Conservation (phyloP, 75 land plant genomes). For the Picea sitchensis region DNA sequence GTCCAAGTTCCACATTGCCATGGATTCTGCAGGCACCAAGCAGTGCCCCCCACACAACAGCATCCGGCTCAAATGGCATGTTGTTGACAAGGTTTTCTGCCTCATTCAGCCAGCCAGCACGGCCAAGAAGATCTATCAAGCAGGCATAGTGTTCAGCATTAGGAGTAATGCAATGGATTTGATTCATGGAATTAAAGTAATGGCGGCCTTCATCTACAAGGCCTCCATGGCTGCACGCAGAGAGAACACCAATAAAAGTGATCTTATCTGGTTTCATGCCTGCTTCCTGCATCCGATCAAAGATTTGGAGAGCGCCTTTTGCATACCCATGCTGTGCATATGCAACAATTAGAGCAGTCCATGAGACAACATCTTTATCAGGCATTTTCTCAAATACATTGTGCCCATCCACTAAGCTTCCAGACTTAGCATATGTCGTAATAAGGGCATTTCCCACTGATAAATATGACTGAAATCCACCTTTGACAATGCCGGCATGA, state of each 20-base stretch:
- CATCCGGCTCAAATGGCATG: not conserved
- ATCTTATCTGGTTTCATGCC: not conserved
- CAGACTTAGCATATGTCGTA: conserved; percentile 47
- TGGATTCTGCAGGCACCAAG: not conserved
- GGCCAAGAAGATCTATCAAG: not conserved
- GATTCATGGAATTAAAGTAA: not conserved
- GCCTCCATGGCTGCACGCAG: conserved; percentile 12
- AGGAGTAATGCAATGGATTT: not conserved
- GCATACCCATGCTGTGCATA: conserved; percentile 1
- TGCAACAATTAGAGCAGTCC: conserved; percentile 5
- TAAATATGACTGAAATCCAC: conserved; percentile 16
- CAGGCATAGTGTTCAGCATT: not conserved
- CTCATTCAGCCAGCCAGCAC: not conserved
- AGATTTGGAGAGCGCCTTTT: not conserved
- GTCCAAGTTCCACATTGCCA: not conserved
- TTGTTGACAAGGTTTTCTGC: not conserved
- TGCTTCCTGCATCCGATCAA: not conserved
- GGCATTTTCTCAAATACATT: conserved; percentile 26
- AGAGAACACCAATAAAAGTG: not conserved
- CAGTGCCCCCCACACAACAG: not conserved
- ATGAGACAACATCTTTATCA: conserved; percentile 17
- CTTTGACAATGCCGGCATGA: conserved; percentile 18
- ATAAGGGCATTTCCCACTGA: conserved; percentile 32
- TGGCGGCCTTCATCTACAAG: not conserved
- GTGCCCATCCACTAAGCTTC: not conserved